Conservation (phyloP, 2,329 filamentous ascomycete species). For the Herpomyces periplanetae region DNA sequence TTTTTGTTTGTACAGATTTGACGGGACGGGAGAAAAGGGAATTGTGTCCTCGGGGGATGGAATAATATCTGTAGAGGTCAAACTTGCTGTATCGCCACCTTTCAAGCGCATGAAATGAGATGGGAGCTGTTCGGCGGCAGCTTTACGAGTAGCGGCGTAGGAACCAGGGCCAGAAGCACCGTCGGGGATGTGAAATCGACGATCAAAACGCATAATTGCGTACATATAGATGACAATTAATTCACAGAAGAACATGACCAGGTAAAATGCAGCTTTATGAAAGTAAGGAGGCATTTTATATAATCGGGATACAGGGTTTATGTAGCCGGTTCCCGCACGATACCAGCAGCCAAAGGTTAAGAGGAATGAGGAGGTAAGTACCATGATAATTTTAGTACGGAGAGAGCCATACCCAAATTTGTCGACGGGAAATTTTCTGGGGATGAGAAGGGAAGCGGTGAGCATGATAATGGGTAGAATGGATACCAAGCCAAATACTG, state of each 20-base stretch:
- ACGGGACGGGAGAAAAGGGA: too few species aligned
- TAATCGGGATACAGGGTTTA: conserved; percentile 10
- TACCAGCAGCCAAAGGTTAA: conserved; percentile 28
- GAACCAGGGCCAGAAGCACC: conserved; percentile 18
- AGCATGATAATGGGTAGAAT: conserved; percentile 23
- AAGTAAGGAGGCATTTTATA: conserved; percentile 24
- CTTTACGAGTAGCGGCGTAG: too few species aligned
- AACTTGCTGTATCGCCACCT: too few species aligned
- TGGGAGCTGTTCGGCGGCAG: too few species aligned
- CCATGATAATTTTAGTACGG: conserved; percentile 21
- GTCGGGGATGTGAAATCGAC: conserved; percentile 31
- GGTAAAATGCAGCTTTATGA: conserved; percentile 30
- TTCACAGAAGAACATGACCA: conserved; percentile 38
- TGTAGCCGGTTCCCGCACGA: conserved; percentile 18
- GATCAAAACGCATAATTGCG: conserved; percentile 25
- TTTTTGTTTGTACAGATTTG: too few species aligned
- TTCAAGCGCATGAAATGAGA: too few species aligned
- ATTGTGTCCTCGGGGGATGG: too few species aligned
- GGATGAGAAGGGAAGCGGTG: conserved; percentile 10
- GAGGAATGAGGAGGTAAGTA: conserved; percentile 17
- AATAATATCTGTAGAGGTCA: too few species aligned
- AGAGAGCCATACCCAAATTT: conserved; percentile 26
- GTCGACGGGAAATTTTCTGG: conserved; percentile 11
- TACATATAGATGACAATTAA: conserved; percentile 26
- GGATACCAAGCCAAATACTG: conserved; percentile 20